A percentile compares a stretch with the other conserved stretches of the same genome.
Conservation (phyloP, 1,284 basidiomycete species). For the Leccinum glutinopallens region DNA sequence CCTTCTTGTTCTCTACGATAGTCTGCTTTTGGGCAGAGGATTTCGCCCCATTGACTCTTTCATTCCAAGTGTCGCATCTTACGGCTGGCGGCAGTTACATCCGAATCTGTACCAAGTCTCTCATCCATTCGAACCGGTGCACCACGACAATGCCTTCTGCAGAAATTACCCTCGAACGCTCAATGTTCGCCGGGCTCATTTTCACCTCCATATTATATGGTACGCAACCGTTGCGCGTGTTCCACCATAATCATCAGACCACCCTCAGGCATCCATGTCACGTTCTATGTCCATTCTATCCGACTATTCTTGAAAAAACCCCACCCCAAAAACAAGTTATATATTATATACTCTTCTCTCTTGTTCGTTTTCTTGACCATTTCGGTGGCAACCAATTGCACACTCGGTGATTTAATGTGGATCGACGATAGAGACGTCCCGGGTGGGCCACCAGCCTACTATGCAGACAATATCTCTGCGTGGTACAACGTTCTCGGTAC, state of each 20-base stretch:
- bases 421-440: conserved; percentile 8
- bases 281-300: conserved; percentile 4
- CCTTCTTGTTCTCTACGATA: no score
- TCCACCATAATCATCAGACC: neutral
- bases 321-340: conserved; percentile 2
- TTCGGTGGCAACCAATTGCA: conserved; percentile 6
- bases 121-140: neutral
- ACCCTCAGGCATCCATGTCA: conserved; percentile 3
- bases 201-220: conserved; percentile 6
- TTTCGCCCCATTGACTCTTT: neutral
- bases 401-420: conserved; percentile 9
- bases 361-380: conserved; percentile 8
- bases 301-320: conserved; percentile 5
- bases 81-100: neutral
- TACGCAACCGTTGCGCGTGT: neutral
- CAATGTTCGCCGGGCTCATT: conserved; percentile 6
- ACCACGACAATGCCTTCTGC: neutral
- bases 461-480: conserved; percentile 4
- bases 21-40: neutral
- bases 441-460: conserved; percentile 7
- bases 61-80: neutral
- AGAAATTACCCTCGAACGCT: conserved; percentile 9
- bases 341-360: conserved; percentile 9
- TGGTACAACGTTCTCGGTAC: conserved; percentile 11
- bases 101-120: neutral